Evolutionary conservation across 2,329 filamentous ascomycete species (phyloP).

Genomic region (Pseudogymnoascus sp.): DNA sequence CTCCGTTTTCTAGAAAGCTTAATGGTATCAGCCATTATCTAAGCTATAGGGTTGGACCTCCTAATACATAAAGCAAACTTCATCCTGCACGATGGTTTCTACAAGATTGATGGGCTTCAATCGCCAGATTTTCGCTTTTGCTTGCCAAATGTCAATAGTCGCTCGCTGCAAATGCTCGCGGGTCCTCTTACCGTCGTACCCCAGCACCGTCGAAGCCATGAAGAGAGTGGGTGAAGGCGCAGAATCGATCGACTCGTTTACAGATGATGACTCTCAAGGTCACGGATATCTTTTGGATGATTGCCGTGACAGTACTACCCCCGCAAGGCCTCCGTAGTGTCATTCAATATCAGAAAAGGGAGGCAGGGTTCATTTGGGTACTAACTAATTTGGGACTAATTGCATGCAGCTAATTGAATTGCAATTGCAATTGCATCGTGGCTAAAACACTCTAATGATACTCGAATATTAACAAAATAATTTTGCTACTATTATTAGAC

Average conservation of each 20-base stretch:
- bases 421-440: no score
- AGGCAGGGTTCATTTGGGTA: no score
- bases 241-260: not conserved
- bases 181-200: not conserved
- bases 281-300: conserved; percentile 69
- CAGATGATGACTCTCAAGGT: conserved; percentile 40
- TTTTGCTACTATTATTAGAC: no score
- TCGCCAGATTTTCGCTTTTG: not conserved
- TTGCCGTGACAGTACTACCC: conserved; percentile 32
- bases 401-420: no score
- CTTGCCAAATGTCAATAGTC: not conserved
- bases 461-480: no score
- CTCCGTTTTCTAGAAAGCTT: not conserved
- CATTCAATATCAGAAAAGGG: no score
- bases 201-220: not conserved
- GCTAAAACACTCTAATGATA: no score
- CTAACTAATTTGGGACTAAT: no score
- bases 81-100: not conserved
- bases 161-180: not conserved
- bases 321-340: no score
- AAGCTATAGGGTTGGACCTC: not conserved
- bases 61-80: not conserved
- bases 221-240: not conserved
- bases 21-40: not conserved
- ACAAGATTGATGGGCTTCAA: not conserved